Base-by-base conservation (phyloP, 2,329 filamentous ascomycete species). In the Triangularia verruculosa region DNA sequence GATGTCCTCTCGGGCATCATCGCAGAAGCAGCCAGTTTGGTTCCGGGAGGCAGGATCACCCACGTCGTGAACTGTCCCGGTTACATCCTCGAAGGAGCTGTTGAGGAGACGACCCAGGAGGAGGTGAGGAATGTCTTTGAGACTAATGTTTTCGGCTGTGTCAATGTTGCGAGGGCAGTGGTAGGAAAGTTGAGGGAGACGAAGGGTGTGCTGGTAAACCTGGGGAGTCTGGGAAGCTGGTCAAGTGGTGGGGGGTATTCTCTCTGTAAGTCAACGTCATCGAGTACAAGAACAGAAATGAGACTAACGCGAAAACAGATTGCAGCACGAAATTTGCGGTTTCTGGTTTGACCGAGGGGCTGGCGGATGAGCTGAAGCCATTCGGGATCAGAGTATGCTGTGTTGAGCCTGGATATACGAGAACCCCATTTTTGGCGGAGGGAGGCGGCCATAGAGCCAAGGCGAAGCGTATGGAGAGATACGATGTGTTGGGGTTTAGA, bases 91-190 rank as follows among this genome's bases (percentile, higher is more conserved):
- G 69, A 71, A 22, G 72, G 72, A 2, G 67, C 69, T 3, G 63
- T 73, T 4, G 72, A 74, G 63, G 72, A 74, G 55, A 66, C 72
- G 5, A 72, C 69, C 32, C 64, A 69, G 25, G 68, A 77, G 34
- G 78, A 80, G 64, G 68, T 77, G 24, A 73, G 72, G 11, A 70
- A 74, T 2, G 67, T 71, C 11, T 84, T 83, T 71, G 77, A 81
- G 69, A 83, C 82, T 30, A 86, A 86, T 62, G 80, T 86, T 28
- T 82, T 85, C 65, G 83, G 83, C 2, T 72, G 76, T 7, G 71
- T 83, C 59, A 83, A 81, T 62, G 77, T 83, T 0, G 76, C 79
- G 27, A 78, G 79, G 5, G 80, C 82, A 0, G 78, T 83, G 4
- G 67, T 83, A 0, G 80, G 81, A 0, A 74, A 80, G 3, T 74